These are phyloP conservation scores for Pseudognaphalium luteoalbum DNA, from an alignment of 129 eudicot species.

Conservation along the genomic window DNA sequence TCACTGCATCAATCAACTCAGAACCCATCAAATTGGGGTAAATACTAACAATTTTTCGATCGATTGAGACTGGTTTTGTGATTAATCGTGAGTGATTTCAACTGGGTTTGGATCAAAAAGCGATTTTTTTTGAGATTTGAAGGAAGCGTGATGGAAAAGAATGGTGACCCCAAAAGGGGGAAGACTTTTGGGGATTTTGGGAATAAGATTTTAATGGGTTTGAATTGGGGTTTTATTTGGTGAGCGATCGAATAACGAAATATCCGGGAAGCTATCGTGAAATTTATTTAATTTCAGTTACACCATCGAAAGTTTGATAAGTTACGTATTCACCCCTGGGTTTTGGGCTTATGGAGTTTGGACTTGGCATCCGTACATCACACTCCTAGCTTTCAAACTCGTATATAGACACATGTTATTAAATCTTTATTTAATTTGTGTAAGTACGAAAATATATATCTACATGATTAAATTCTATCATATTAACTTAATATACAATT, in stretches of 20 bases:
- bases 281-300: not conserved
- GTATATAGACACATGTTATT: no score
- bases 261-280: slow-evolving; percentile 23
- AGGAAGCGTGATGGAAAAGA: slow-evolving; percentile 34
- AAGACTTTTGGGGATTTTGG: slow-evolving; percentile 6
- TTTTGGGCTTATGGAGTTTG: no score
- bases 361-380: not conserved
- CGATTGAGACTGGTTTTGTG: not conserved
- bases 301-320: not conserved
- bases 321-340: not conserved
- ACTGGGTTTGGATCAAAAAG: slow-evolving; percentile 16
- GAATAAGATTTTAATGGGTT: slow-evolving; percentile 5
- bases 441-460: no score
- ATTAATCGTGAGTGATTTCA: not conserved
- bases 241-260: slow-evolving; percentile 8
- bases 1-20: slow-evolving; percentile 26
- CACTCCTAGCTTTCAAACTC: no score
- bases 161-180: slow-evolving; percentile 29
- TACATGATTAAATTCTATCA: no score
- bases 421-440: no score
- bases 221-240: slow-evolving; percentile 4
- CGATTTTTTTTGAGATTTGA: slow-evolving; percentile 10
- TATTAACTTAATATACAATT: no score
- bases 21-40: slow-evolving; percentile 35
- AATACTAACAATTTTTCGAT: not conserved